Evolutionary conservation across 108 stramenopile genomes (phyloP).

Genomic region (Cylindrotheca fusiformis): DNA sequence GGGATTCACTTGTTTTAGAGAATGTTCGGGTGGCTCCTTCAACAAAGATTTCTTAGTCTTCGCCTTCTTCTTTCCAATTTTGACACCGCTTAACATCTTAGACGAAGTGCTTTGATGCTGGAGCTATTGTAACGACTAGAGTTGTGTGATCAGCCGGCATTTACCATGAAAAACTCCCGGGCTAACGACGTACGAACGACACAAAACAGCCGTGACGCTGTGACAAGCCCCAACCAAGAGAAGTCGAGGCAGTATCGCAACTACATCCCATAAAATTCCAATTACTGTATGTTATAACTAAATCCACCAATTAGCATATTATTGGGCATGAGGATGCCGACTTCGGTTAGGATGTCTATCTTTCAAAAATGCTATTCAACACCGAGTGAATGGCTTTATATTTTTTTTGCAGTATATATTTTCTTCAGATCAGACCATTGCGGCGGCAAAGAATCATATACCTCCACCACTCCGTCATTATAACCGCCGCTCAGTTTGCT

Average conservation of each 20-base stretch:
- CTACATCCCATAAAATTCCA: too few species aligned
- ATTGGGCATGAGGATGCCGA: too few species aligned
- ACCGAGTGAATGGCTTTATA: too few species aligned
- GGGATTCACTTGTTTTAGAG: slow-evolving; percentile 9
- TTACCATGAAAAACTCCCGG: too few species aligned
- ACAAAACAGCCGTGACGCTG: too few species aligned
- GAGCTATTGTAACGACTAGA: not conserved
- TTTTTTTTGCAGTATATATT: slow-evolving; percentile 5
- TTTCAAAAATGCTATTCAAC: too few species aligned
- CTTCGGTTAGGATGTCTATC: too few species aligned
- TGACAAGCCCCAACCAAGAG: too few species aligned
- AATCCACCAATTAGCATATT: too few species aligned
- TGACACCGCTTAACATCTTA: slow-evolving; percentile 65
- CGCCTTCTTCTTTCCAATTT: slow-evolving; percentile 58
- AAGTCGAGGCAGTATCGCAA: too few species aligned
- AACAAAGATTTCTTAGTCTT: slow-evolving; percentile 21
- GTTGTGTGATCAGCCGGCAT: not conserved
- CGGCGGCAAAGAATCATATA: slow-evolving; percentile 9
- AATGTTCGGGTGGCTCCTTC: not conserved
- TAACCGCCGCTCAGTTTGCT: not conserved
- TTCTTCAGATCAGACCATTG: slow-evolving; percentile 29
- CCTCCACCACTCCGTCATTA: not conserved
- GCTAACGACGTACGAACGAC: too few species aligned
- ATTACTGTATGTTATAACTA: too few species aligned
- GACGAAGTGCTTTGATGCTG: not conserved